Evolutionary conservation across 441 rosid genomes (phyloP).

Genomic region (Corymbia citriodora): DNA sequence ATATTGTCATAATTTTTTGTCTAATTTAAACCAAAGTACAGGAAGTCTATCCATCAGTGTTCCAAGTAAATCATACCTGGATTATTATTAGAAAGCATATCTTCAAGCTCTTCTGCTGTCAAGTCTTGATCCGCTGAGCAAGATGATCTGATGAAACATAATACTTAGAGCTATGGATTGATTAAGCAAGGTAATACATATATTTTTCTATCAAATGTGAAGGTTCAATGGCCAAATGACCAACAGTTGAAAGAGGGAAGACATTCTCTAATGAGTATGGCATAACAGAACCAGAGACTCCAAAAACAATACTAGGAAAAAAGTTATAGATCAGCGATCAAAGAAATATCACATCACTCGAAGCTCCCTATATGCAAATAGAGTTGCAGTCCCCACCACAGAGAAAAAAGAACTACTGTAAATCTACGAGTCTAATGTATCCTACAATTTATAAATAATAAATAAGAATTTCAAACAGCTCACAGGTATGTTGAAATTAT

Average conservation of each 20-base stretch:
- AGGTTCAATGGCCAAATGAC: background rate
- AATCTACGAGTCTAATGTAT: background rate
- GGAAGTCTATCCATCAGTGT: background rate
- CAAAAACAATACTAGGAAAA: background rate
- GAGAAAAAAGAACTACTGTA: background rate
- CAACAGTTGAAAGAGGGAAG: background rate
- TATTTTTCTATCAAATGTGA: background rate
- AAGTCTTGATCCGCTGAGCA: conserved; percentile 57
- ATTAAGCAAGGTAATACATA: background rate
- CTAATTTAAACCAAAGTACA: background rate
- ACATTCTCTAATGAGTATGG: background rate
- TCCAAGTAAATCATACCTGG: conserved; percentile 37
- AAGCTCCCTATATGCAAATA: background rate
- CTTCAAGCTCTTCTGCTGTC: conserved; percentile 53
- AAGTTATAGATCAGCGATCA: background rate
- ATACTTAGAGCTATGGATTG: background rate
- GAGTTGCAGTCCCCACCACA: background rate
- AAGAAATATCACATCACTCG: background rate
- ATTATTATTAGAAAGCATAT: conserved; percentile 41
- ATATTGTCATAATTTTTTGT: background rate
- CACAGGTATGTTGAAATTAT: background rate
- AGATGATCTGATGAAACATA: conserved; percentile 34
- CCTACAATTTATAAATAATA: background rate
- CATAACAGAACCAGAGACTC: background rate
- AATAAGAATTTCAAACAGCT: background rate